A percentile compares a stretch with the other conserved stretches of the same genome.
These are phyloP conservation scores for Eucalyptus guilfoylei DNA, from an alignment of 345 rosid species.

Conservation along the genomic window DNA sequence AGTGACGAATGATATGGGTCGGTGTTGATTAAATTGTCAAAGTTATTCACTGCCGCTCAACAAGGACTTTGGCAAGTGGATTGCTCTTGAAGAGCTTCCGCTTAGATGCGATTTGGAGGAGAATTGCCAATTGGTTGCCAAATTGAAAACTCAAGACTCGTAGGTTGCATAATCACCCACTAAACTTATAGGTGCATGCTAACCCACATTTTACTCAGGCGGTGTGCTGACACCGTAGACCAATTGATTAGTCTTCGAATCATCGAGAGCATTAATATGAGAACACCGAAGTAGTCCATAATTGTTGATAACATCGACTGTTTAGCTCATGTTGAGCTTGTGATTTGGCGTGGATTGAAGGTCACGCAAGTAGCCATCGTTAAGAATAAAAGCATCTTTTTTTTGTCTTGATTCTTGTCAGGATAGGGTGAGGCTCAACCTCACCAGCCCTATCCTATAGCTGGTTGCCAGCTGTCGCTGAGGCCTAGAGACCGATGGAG, in stretches of 20 bases:
- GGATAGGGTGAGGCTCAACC: no score
- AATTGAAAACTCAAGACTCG: not conserved
- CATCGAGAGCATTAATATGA: not conserved
- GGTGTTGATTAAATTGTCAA: not conserved
- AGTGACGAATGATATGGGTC: not conserved
- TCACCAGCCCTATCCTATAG: no score
- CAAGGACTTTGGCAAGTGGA: not conserved
- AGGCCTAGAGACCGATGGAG: no score
- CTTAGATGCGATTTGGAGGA: not conserved
- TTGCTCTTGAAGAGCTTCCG: not conserved
- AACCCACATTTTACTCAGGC: no score
- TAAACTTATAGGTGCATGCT: not conserved
- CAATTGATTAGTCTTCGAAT: not conserved
- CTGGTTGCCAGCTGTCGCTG: fast-evolving
- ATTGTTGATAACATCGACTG: not conserved
- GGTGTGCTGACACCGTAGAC: no score
- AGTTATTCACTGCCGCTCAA: not conserved
- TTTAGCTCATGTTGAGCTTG: not conserved
- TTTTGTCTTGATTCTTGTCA: not conserved
- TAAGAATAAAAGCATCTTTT: not conserved
- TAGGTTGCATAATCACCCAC: not conserved
- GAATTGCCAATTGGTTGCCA: not conserved
- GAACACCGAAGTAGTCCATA: not conserved
- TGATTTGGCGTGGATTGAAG: not conserved
- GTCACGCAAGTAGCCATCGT: not conserved